Evolutionary conservation across 306 rosid species (phyloP).

Genomic region (Vigna nakashimae): DNA sequence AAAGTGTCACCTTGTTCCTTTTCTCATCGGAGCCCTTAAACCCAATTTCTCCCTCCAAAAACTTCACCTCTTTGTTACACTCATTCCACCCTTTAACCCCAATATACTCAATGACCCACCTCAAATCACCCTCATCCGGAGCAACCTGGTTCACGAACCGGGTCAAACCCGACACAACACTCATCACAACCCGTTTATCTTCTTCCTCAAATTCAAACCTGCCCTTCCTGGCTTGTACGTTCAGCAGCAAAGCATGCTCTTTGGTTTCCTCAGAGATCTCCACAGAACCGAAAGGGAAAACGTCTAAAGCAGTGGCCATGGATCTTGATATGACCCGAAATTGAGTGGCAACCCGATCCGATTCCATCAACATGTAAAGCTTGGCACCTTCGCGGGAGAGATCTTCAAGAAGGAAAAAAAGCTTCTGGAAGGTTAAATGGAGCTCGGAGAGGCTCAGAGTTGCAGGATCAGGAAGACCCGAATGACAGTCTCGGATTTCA

Average conservation of each 20-base stretch:
- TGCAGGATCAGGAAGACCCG: conserved; percentile 47
- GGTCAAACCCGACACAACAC: conserved; percentile 49
- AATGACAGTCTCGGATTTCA: conserved; percentile 45
- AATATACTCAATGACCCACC: conserved; percentile 62
- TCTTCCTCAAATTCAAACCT: conserved; percentile 58
- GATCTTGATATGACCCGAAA: conserved; percentile 61
- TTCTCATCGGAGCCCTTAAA: conserved; percentile 51
- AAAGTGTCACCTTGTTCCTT: conserved; percentile 32
- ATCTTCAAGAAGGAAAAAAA: conserved; percentile 65
- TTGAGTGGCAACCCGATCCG: conserved; percentile 56
- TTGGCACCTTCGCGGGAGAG: conserved; percentile 63
- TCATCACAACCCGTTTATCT: conserved; percentile 52
- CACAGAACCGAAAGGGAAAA: conserved; percentile 51
- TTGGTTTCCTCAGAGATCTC: conserved; percentile 50
- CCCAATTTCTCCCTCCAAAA: conserved; percentile 74
- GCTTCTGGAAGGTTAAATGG: conserved; percentile 72
- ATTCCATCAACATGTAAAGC: conserved; percentile 65
- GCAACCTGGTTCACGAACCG: conserved; percentile 52
- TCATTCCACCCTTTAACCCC: conserved; percentile 67
- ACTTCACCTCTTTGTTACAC: conserved; percentile 70
- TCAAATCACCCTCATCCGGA: conserved; percentile 57
- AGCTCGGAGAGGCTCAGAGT: conserved; percentile 67
- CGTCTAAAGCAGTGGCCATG: conserved; percentile 65
- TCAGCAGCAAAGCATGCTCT: conserved; percentile 62
- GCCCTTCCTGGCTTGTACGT: conserved; percentile 58